Conservation (phyloP, 2,329 filamentous ascomycete genomes). For the Pseudocercospora macadamiae region DNA sequence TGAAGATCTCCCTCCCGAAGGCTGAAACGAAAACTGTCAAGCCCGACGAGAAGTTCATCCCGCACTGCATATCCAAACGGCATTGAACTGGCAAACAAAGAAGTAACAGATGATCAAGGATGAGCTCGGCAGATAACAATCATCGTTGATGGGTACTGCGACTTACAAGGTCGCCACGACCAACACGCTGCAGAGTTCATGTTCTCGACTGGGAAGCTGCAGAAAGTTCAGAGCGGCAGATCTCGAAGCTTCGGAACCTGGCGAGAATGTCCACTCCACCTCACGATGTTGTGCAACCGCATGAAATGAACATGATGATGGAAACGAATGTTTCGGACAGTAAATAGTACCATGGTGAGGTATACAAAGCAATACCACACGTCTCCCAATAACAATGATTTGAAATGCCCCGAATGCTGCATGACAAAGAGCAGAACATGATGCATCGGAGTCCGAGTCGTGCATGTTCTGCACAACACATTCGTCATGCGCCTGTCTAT, state of each 20-base stretch:
- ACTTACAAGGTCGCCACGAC: background rate
- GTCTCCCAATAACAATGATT: too few relatives aligned
- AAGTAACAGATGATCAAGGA: background rate
- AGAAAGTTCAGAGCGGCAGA: background rate
- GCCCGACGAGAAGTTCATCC: background rate
- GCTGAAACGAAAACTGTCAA: background rate
- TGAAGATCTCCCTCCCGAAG: background rate
- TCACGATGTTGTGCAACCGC: background rate
- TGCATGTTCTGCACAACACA: background rate
- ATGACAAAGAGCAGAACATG: background rate
- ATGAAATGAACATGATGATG: background rate
- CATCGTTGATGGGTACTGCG: background rate
- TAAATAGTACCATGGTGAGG: too few relatives aligned
- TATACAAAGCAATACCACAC: background rate
- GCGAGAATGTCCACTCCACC: background rate
- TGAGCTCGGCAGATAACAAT: background rate
- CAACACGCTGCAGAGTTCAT: background rate
- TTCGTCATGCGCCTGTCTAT: background rate
- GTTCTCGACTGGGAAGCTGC: background rate
- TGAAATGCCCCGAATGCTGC: background rate
- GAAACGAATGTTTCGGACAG: background rate
- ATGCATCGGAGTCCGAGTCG: background rate
- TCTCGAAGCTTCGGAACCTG: background rate
- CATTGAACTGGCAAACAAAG: background rate
- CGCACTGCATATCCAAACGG: background rate